Base-by-base conservation (phyloP, 2,329 filamentous ascomycete species). In the Xylariaceae sp. region DNA sequence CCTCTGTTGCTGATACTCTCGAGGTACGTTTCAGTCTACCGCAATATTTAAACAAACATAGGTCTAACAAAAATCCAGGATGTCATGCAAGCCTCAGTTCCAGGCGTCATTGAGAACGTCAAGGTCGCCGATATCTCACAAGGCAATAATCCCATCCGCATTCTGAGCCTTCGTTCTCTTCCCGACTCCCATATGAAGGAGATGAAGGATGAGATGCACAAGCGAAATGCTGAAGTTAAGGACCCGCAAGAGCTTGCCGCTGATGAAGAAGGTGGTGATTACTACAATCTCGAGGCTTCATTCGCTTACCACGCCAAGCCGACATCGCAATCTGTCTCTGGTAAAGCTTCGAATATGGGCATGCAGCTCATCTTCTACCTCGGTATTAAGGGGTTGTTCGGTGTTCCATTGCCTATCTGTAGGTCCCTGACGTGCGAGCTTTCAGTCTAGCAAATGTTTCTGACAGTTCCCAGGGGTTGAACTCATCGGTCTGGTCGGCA, bases 321-420 rank as follows among this genome's bases (percentile, higher is more conserved):
- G 11, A 84, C 80, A 2, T 76, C 80, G 5, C 73, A 74, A 47
- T 79, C 83, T 38, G 77, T 89, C 12, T 85, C 87, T 2, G 85
- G 87, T 37, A 93, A 91, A 66, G 89, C 90, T 5, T 81, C 86
- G 55, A 97, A 96, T 64, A 95, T 96, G 88, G 91, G 95, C 60
- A 95, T 96, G 89, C 86, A 94, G 59, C 69, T 97, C 12, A 81
- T 96, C 7, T 97, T 98, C 65, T 97, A 96, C 54, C 77, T 97
- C 1, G 93, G 93, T 46, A 73, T 95, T 61, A 89, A 87, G 61
- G 91, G 91, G 0, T 74, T 96, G 5, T 93, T 96, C 55, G 91
- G 91, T 22, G 83, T 95, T 0, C 90, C 90, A 0, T 74, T 95
- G 17, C 90, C 89, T 0, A 86, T 95, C 39, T 94, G 85, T 62